A percentile compares a stretch with the other conserved stretches of the same genome.
phyloP scores from a whole-genome alignment of 2,329 filamentous ascomycete species.

The Pleomassaria siparia region DNA sequence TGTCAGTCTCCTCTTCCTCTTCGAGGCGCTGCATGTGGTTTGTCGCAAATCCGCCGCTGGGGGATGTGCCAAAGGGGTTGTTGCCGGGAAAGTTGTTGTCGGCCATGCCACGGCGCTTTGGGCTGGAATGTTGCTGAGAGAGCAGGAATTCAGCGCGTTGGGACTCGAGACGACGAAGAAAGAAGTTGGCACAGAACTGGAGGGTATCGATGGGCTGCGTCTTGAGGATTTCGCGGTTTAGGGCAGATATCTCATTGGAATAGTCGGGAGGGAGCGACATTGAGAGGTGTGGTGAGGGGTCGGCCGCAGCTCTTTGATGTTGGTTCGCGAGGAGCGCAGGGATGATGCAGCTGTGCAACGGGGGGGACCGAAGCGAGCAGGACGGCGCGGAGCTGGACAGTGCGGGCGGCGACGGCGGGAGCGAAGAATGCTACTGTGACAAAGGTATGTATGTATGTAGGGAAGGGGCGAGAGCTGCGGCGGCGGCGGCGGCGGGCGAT shows the following conservation, averaged over 20 bases:
- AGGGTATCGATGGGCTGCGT: conserved; percentile 64
- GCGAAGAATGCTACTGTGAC: neutral
- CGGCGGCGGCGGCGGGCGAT: too few species aligned
- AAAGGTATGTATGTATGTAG: too few species aligned
- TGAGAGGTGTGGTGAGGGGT: conserved; percentile 36
- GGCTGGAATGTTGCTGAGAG: conserved; percentile 50
- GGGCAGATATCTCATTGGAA: conserved; percentile 63
- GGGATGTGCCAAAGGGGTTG: conserved; percentile 69
- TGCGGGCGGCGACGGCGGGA: neutral
- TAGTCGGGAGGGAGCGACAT: conserved; percentile 47
- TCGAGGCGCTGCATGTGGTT: conserved; percentile 63
- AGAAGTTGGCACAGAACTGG: conserved; percentile 72
- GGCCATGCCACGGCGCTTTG: conserved; percentile 61
- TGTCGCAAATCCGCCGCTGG: conserved; percentile 48
- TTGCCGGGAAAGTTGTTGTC: conserved; percentile 74
- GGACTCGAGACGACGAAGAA: conserved; percentile 64
- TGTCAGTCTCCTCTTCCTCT: conserved; percentile 82
- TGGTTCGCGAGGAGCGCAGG: conserved; percentile 38
- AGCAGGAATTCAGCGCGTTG: conserved; percentile 62
- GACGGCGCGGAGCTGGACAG: conserved; percentile 13
- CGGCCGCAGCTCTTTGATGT: conserved; percentile 41
- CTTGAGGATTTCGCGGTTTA: conserved; percentile 63
- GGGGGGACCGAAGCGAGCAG: conserved; percentile 30
- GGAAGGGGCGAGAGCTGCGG: neutral
- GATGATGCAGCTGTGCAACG: conserved; percentile 35